phyloP scores from a whole-genome alignment of 805 yeast species.

The Wickerhamiella occidentalis region DNA sequence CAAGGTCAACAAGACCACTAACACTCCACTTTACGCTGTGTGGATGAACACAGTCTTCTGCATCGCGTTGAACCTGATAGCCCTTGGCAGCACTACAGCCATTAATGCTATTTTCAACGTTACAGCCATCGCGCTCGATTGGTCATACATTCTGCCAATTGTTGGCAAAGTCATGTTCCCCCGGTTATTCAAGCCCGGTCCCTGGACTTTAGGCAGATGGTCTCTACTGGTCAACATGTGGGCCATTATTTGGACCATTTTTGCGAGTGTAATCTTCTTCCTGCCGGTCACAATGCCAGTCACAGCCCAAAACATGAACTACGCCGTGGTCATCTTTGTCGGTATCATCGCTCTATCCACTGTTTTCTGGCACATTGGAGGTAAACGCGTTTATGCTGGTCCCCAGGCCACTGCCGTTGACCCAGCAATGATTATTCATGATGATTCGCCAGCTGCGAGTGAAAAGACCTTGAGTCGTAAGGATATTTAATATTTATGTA shows the following conservation, averaged over 20 bases:
- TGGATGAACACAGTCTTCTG: conserved; percentile 42
- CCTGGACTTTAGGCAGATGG: conserved; percentile 49
- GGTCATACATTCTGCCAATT: conserved; percentile 56
- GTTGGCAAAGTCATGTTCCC: conserved; percentile 46
- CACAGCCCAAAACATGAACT: conserved; percentile 23
- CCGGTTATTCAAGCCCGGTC: conserved; percentile 47
- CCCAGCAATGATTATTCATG: conserved; percentile 13
- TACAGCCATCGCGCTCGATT: conserved; percentile 56
- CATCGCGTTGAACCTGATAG: conserved; percentile 42
- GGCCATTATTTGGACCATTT: conserved; percentile 21
- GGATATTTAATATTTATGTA: conserved; percentile 1
- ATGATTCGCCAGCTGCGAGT: neutral
- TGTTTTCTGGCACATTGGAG: conserved; percentile 21
- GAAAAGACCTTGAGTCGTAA: neutral
- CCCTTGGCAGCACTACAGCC: conserved; percentile 48
- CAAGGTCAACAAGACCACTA: conserved; percentile 38
- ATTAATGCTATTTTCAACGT: conserved; percentile 62
- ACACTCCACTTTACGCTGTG: conserved; percentile 51
- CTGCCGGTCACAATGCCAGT: conserved; percentile 23
- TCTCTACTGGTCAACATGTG: conserved; percentile 16
- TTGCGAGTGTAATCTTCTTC: conserved; percentile 22
- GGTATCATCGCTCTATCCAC: conserved; percentile 18
- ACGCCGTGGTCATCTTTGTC: conserved; percentile 24
- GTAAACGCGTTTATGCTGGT: conserved; percentile 19
- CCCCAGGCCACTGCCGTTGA: conserved; percentile 22